A percentile compares a stretch with the other conserved stretches of the same genome.
phyloP scores from a whole-genome alignment of 768 basidiomycete species.

The Myochromella boudieri region DNA sequence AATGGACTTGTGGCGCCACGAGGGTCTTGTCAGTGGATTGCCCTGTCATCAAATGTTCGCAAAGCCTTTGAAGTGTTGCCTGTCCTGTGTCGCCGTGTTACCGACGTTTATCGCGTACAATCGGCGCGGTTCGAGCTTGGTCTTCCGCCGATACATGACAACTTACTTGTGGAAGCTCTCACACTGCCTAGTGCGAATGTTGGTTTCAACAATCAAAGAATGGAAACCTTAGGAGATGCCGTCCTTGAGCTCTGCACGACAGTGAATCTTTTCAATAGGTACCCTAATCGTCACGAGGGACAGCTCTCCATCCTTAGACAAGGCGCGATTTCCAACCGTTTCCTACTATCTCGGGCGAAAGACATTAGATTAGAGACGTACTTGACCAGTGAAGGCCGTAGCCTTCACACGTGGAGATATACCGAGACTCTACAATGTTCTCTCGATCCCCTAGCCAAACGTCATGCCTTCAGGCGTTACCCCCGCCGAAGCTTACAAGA shows the following conservation, averaged over 20 bases:
- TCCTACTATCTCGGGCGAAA: conserved; percentile 65
- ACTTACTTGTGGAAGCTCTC: conserved; percentile 68
- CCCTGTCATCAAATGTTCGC: conserved; percentile 50
- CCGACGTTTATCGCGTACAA: conserved; percentile 60
- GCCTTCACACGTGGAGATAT: conserved; percentile 59
- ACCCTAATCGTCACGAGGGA: conserved; percentile 79
- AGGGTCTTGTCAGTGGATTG: conserved; percentile 53
- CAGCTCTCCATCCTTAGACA: conserved; percentile 69
- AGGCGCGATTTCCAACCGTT: conserved; percentile 67
- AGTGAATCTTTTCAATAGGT: conserved; percentile 75
- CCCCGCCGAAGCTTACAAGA: conserved; percentile 79
- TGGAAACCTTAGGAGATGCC: conserved; percentile 87
- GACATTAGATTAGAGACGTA: conserved; percentile 62
- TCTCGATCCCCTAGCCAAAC: conserved; percentile 16
- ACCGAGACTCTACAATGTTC: conserved; percentile 38
- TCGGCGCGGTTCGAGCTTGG: conserved; percentile 51
- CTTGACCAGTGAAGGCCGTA: conserved; percentile 58
- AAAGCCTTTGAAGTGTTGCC: conserved; percentile 61
- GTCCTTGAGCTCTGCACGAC: conserved; percentile 77
- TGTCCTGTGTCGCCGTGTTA: conserved; percentile 63
- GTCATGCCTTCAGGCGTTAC: conserved; percentile 45
- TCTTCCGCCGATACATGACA: conserved; percentile 58
- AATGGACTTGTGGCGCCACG: conserved; percentile 35
- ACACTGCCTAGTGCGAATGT: conserved; percentile 67
- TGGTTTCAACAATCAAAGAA: conserved; percentile 77